A percentile compares a stretch with the other conserved stretches of the same genome.
Evolutionary conservation across 345 rosid genomes (phyloP).

Genomic region (Salix viminalis): DNA sequence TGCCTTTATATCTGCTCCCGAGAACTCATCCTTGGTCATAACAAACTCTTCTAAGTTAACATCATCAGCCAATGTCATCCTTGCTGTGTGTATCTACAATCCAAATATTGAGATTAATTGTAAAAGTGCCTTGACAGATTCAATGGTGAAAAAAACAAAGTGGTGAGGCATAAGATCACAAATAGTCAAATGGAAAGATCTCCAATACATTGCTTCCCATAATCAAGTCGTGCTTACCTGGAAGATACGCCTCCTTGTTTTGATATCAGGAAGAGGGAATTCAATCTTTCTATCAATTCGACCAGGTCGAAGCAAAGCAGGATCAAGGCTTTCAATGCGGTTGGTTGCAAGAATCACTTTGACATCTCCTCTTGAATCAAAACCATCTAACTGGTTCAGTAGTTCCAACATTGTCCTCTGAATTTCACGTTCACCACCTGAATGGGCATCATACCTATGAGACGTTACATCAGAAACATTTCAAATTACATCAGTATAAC

Average conservation of each 20-base stretch:
- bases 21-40: conserved; percentile 95
- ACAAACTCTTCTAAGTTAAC: conserved; percentile 98
- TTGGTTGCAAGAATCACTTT: conserved; percentile 96
- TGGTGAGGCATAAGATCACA: no score
- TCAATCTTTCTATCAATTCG: conserved; percentile 93
- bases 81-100: conserved; percentile 82
- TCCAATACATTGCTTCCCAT: background rate
- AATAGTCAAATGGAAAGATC: background rate
- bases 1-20: conserved; percentile 97
- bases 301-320: conserved; percentile 95
- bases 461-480: background rate
- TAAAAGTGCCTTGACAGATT: background rate
- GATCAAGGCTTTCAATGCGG: conserved; percentile 93
- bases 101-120: background rate
- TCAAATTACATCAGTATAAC: background rate
- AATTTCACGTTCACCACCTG: conserved; percentile 98
- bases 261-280: conserved; percentile 97
- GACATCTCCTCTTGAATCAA: conserved; percentile 95
- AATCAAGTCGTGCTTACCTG: conserved; percentile 44
- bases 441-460: conserved; percentile 81
- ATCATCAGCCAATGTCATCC: conserved; percentile 95
- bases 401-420: conserved; percentile 98
- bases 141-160: background rate
- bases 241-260: conserved; percentile 95
- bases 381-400: conserved; percentile 91